phyloP scores from a whole-genome alignment of 2,329 filamentous ascomycete species.

The Coniochaeta hoffmannii region DNA sequence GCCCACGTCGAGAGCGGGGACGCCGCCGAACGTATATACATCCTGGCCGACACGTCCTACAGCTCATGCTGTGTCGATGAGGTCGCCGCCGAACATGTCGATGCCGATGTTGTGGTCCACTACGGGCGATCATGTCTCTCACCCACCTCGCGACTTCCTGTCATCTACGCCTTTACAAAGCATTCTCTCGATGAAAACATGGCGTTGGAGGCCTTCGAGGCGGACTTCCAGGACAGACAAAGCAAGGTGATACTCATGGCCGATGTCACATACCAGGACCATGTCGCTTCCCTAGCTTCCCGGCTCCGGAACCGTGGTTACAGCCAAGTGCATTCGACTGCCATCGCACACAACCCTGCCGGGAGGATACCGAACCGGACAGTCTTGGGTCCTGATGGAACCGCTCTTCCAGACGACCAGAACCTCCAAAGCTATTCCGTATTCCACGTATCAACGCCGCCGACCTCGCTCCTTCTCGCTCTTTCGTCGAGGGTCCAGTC shows the following conservation, averaged over 20 bases:
- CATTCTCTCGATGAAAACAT: constrained; percentile 57
- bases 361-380: constrained; percentile 80
- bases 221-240: constrained; percentile 57
- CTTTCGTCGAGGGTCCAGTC: constrained; percentile 74
- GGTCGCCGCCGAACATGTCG: constrained; percentile 86
- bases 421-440: constrained; percentile 61
- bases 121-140: constrained; percentile 91
- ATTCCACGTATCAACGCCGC: constrained; percentile 79
- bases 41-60: constrained; percentile 93
- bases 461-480: constrained; percentile 76
- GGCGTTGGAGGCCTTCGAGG: constrained; percentile 53
- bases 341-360: constrained; percentile 69
- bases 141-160: constrained; percentile 77
- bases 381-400: constrained; percentile 28
- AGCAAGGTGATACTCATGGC: constrained; percentile 74
- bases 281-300: constrained; percentile 53
- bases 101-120: constrained; percentile 87
- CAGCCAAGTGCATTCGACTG: constrained; percentile 57
- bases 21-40: constrained; percentile 51
- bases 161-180: constrained; percentile 83
- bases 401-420: constrained; percentile 28
- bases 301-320: constrained; percentile 60
- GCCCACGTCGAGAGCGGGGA: background rate
- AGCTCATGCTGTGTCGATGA: constrained; percentile 97
- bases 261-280: constrained; percentile 78